phyloP scores from a whole-genome alignment of 768 basidiomycete genomes.

The Pleurotus sapidus region DNA sequence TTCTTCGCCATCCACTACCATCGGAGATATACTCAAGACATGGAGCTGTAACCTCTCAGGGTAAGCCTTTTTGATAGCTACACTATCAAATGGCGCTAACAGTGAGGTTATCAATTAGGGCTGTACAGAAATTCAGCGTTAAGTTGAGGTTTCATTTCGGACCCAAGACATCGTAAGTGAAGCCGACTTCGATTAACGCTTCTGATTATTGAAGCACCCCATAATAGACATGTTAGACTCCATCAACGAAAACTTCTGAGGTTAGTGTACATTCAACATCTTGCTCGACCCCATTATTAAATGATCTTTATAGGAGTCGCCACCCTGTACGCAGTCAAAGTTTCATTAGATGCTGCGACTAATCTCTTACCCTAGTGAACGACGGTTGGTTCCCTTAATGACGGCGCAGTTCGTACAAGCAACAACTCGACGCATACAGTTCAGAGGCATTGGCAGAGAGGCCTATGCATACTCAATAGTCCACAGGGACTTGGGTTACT shows the following conservation, averaged over 20 bases:
- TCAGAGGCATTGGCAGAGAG: too few species aligned
- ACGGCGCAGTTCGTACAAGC: too few species aligned
- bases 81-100: too few species aligned
- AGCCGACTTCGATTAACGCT: too few species aligned
- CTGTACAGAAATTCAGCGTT: constrained; percentile 1
- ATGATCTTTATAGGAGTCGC: neutral
- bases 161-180: neutral
- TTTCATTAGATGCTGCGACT: neutral
- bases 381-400: too few species aligned
- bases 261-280: neutral
- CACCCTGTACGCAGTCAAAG: neutral
- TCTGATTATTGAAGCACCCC: neutral
- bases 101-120: neutral
- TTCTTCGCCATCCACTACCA: neutral
- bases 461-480: too few species aligned
- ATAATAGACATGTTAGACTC: neutral
- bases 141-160: neutral
- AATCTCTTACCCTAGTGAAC: too few species aligned
- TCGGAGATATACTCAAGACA: neutral
- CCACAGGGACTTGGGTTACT: too few species aligned
- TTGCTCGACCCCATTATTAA: too few species aligned
- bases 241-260: constrained; percentile 2
- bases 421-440: too few species aligned
- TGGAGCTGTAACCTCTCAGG: constrained; percentile 1
- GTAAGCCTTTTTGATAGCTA: neutral